Evolutionary conservation across 768 basidiomycete species (phyloP), one percentile per base, ranked within the genome.

Genomic region (Phylloporus sp.): DNA sequence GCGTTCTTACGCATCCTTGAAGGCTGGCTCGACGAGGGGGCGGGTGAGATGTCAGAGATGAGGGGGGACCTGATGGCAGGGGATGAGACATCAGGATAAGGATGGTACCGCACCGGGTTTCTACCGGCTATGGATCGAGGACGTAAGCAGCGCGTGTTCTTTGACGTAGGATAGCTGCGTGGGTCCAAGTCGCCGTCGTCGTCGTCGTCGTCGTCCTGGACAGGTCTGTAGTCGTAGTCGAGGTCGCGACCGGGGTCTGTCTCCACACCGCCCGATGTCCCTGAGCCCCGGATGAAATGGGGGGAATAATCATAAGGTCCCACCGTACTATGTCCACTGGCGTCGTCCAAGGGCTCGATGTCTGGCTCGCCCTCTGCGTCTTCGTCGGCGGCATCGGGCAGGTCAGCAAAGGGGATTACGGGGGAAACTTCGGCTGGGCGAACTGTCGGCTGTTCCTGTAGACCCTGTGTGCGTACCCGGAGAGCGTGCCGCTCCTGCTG

Each of bases 121-220:
- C 62, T 69, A 46, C 69, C 67, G 53, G 63, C 60, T 54, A 59
- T 50, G 57, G 68, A 59, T 60, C 68, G 65, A 62, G 68, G 44
- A 71, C 68, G 68, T 71, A 69, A 69, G 63, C 58, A 58, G 45
- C 67, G 70, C 56, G 58, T 64, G 66, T 66, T 71, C 66, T 62
- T 71, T 70, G 68, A 71, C 69, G 69, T 69, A 55, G 63, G 50
- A 32, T 56, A 68, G 49, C 20, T 60, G 60, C 51, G 55, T 55
- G 68, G 65, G 53, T 56, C 55, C 49, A 71, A 71, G 59, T 69
- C 68, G 60, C 70, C 68, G 68, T 69, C 68, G 27, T 55, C 61
- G 31, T 71, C 69, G 24, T 66, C 60, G 9, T 69, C 69, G 4
- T 59, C 63, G 20, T 68, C 65, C 49, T n/a, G n/a, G n/a, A n/a